phyloP scores from a whole-genome alignment of 148 eudicot species.

The Persicaria tinctoria region DNA sequence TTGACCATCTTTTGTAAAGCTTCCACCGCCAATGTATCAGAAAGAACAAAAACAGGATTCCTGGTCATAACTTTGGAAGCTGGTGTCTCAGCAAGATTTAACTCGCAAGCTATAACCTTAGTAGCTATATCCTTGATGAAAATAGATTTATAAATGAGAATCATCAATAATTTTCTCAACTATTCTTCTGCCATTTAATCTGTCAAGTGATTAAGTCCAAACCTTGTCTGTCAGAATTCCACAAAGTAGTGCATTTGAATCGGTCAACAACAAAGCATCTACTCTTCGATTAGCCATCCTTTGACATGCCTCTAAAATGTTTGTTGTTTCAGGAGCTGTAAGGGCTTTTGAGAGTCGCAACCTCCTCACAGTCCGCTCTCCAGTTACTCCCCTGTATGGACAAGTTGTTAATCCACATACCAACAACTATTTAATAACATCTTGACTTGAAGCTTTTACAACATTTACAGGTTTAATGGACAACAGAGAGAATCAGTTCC shows the following conservation, averaged over 20 bases:
- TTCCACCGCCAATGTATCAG: constrained; percentile 91
- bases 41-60: constrained; percentile 90
- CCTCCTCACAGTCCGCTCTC: constrained; percentile 87
- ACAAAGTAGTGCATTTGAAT: constrained; percentile 86
- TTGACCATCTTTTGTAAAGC: constrained; percentile 95
- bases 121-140: constrained; percentile 72
- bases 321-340: constrained; percentile 86
- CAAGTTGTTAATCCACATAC: neutral
- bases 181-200: neutral
- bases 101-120: constrained; percentile 73
- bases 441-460: neutral
- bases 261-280: constrained; percentile 88
- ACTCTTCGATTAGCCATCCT: constrained; percentile 90
- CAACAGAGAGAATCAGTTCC: neutral
- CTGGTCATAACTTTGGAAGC: constrained; percentile 94
- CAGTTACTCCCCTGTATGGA: constrained; percentile 60
- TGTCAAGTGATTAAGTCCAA: neutral
- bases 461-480: too few relatives aligned
- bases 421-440: neutral
- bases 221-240: constrained; percentile 98
- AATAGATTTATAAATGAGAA: constrained; percentile 13
- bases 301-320: constrained; percentile 78
- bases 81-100: constrained; percentile 81
- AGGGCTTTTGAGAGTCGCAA: constrained; percentile 86
- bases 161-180: neutral